Evolutionary conservation across 805 yeast species (phyloP).

Genomic region (Lipomyces lipofer): DNA sequence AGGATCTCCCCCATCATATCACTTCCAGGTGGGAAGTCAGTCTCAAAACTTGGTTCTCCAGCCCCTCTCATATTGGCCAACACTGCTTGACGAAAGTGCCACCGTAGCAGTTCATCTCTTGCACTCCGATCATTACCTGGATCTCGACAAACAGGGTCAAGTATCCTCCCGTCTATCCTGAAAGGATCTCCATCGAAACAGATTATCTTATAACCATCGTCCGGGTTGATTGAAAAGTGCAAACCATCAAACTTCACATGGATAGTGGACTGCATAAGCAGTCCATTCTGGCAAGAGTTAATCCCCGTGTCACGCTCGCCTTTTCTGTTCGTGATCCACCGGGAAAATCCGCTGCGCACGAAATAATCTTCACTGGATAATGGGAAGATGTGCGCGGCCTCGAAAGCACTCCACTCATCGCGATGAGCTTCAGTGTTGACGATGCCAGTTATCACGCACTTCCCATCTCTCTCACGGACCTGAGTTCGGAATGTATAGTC

Average conservation of each 20-base stretch:
- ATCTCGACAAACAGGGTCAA: neutral
- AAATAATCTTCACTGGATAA: neutral
- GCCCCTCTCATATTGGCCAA: neutral
- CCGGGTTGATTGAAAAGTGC: neutral
- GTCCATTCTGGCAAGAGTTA: neutral
- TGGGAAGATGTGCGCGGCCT: neutral
- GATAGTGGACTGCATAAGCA: neutral
- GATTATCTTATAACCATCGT: neutral
- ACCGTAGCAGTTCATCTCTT: neutral
- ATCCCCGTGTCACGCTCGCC: neutral
- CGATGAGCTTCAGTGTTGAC: neutral
- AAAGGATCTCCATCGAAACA: neutral
- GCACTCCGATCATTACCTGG: neutral
- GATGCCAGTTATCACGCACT: neutral
- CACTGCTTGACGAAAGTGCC: neutral
- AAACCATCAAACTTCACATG: neutral
- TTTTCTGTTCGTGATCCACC: neutral
- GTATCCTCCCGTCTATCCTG: neutral
- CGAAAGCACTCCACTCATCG: neutral
- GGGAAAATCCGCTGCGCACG: neutral
- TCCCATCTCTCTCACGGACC: neutral
- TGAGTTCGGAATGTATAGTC: neutral
- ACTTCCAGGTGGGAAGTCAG: neutral
- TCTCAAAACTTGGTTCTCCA: neutral
- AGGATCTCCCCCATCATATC: conserved; percentile 1